phyloP scores from a whole-genome alignment of 2,329 filamentous ascomycete genomes.

The Colletotrichum lentis region DNA sequence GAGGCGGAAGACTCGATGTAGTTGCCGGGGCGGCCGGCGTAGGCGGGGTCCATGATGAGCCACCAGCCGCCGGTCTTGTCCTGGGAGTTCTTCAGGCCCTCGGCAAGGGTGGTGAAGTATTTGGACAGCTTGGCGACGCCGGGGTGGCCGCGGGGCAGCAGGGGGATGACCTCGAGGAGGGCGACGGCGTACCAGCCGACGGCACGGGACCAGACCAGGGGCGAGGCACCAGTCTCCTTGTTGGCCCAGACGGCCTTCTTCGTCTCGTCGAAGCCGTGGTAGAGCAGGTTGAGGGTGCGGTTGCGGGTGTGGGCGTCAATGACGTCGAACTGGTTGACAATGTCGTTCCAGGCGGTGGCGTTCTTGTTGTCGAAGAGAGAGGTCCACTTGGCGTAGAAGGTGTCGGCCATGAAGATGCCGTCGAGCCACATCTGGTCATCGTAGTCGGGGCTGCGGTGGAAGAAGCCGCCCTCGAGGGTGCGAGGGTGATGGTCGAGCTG shows the following conservation, averaged over 20 bases:
- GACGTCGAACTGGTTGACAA: conserved; percentile 56
- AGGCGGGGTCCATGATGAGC: conserved; percentile 62
- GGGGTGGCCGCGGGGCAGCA: conserved; percentile 51
- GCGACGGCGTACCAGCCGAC: conserved; percentile 64
- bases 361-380: conserved; percentile 50
- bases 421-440: conserved; percentile 67
- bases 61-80: conserved; percentile 63
- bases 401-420: conserved; percentile 61
- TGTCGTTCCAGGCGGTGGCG: conserved; percentile 55
- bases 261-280: conserved; percentile 64
- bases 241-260: conserved; percentile 62
- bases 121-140: conserved; percentile 49
- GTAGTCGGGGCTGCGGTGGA: conserved; percentile 57
- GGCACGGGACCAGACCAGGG: conserved; percentile 61
- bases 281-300: conserved; percentile 53
- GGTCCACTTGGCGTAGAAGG: conserved; percentile 55
- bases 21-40: conserved; percentile 59
- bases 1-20: conserved; percentile 68
- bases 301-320: conserved; percentile 55
- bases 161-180: conserved; percentile 59
- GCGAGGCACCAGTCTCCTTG: conserved; percentile 57
- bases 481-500: conserved; percentile 60
- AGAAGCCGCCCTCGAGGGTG: conserved; percentile 63
- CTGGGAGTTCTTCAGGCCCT: conserved; percentile 53
- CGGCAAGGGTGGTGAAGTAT: conserved; percentile 53